Evolutionary conservation across 768 basidiomycete species (phyloP).

Genomic region (Pleurotus platypus): DNA sequence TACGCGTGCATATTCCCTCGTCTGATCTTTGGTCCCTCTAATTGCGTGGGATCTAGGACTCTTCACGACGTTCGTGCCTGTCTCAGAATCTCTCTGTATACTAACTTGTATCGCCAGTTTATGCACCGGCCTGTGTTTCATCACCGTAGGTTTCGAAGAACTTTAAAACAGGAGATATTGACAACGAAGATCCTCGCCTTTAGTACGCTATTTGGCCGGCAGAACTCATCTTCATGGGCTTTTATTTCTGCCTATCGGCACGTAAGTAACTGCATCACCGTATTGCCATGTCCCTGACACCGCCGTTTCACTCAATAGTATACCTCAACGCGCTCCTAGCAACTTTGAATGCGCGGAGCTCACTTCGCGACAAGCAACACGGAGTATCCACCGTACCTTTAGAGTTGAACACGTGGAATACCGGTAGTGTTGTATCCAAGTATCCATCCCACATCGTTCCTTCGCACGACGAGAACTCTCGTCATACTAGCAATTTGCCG

Average conservation of each 20-base stretch:
- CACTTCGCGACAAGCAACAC: constrained; percentile 6
- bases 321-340: constrained; percentile 38
- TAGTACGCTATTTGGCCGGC: constrained; percentile 39
- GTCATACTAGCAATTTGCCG: no score
- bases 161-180: not conserved
- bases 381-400: constrained; percentile 2
- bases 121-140: constrained; percentile 18
- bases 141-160: constrained; percentile 23
- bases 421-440: not conserved
- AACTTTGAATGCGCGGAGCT: constrained; percentile 12
- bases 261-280: constrained; percentile 26
- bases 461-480: no score
- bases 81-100: constrained; percentile 8
- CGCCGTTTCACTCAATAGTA: constrained; percentile 18
- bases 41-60: constrained; percentile 12
- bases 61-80: not conserved
- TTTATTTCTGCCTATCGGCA: constrained; percentile 42
- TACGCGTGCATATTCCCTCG: not conserved
- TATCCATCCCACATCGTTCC: not conserved
- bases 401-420: not conserved
- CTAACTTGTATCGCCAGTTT: not conserved
- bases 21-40: not conserved
- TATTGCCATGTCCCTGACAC: not conserved
- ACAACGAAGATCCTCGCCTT: not conserved
- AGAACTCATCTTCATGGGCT: constrained; percentile 40